These are phyloP conservation scores for Penicillium manginii DNA, from an alignment of 495 filamentous ascomycete species.

Conservation along the genomic window DNA sequence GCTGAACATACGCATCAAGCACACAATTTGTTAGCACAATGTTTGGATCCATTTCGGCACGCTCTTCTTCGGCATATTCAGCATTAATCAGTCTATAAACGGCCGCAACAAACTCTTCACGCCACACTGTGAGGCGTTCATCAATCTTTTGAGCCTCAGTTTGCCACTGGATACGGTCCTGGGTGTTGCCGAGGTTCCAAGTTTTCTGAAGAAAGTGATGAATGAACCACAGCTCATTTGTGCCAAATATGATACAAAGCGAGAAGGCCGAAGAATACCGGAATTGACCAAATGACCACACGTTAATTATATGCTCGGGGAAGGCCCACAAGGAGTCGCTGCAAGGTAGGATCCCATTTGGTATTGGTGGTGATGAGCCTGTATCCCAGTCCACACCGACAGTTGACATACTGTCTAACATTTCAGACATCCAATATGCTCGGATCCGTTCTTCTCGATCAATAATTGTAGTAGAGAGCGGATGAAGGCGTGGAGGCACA, in stretches of 20 bases:
- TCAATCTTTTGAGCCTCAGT: slow-evolving; percentile 31
- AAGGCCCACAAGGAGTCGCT: slow-evolving; percentile 8
- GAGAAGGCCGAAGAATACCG: slow-evolving; percentile 10
- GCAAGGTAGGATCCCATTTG: slow-evolving; percentile 13
- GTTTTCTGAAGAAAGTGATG: slow-evolving; percentile 35
- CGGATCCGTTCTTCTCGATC: slow-evolving; percentile 36
- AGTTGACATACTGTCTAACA: slow-evolving; percentile 33
- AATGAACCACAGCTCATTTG: slow-evolving; percentile 31
- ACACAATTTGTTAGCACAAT: slow-evolving; percentile 25
- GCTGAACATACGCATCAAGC: slow-evolving; percentile 18
- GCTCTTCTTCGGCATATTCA: slow-evolving; percentile 6
- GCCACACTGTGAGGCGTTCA: slow-evolving; percentile 32
- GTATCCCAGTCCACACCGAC: slow-evolving; percentile 35
- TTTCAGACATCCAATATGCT: slow-evolving; percentile 41
- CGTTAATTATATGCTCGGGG: slow-evolving; percentile 2
- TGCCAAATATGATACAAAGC: slow-evolving; percentile 16
- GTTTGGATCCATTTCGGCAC: slow-evolving; percentile 9
- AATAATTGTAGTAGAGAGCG: slow-evolving; percentile 21
- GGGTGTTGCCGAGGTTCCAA: slow-evolving; percentile 25
- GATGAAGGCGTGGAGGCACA: not conserved
- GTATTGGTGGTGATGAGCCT: slow-evolving; percentile 22
- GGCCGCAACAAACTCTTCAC: slow-evolving; percentile 15
- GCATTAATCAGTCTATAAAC: slow-evolving; percentile 9
- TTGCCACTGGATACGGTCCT: slow-evolving; percentile 32
- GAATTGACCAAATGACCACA: slow-evolving; percentile 3